phyloP scores from a whole-genome alignment of 2,329 filamentous ascomycete species.

The Ophiostoma triangulosporum region DNA sequence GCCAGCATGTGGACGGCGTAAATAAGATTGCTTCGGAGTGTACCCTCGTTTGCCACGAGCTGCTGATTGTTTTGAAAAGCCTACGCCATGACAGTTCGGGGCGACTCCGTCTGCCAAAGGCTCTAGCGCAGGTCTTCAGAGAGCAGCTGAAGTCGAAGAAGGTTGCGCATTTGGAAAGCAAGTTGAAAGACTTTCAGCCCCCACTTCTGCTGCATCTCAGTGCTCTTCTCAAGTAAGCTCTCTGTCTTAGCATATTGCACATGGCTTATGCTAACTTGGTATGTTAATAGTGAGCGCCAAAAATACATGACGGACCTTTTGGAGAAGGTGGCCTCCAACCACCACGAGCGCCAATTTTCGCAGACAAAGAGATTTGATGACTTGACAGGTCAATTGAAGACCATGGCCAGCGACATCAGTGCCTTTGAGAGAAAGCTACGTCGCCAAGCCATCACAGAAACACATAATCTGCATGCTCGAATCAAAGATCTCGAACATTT shows the following conservation, averaged over 20 bases:
- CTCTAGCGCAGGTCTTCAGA: not conserved
- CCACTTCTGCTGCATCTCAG: not conserved
- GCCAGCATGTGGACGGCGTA: not conserved
- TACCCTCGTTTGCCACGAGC: not conserved
- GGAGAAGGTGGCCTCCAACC: not conserved
- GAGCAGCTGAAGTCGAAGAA: not conserved
- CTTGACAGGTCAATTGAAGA: not conserved
- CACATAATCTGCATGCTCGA: not conserved
- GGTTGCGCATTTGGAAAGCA: not conserved
- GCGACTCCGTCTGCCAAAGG: not conserved
- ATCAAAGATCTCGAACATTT: not conserved
- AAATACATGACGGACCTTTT: not conserved
- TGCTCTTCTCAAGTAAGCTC: not conserved
- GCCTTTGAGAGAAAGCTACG: no score
- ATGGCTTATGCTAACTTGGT: not conserved
- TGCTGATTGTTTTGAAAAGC: not conserved
- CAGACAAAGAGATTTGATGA: not conserved
- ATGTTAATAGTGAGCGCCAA: not conserved
- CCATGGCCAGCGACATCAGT: no score
- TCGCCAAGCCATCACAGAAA: not conserved
- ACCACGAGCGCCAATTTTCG: not conserved
- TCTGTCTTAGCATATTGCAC: not conserved
- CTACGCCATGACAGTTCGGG: not conserved
- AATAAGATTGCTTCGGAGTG: not conserved
- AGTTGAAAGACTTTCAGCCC: not conserved